Evolutionary conservation across 192 early-diverging fungal genomes (phyloP).

Genomic region (Coemansia sp.): DNA sequence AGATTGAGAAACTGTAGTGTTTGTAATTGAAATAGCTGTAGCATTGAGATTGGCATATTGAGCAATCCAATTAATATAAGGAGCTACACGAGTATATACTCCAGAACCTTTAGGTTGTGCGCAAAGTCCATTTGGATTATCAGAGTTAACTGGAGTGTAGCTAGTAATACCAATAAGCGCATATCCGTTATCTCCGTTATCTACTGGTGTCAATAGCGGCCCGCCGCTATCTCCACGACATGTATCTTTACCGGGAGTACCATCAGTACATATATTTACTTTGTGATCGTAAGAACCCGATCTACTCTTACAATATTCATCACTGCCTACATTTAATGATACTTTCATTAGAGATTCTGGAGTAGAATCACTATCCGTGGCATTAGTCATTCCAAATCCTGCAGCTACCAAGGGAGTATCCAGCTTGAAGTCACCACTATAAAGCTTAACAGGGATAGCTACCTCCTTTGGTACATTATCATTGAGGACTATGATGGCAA

Average conservation of each 20-base stretch:
- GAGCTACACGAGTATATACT: constrained; percentile 28
- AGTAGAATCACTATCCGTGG: background rate
- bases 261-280: constrained; percentile 44
- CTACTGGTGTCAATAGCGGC: constrained; percentile 28
- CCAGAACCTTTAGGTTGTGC: constrained; percentile 34
- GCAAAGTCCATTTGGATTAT: constrained; percentile 39
- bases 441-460: constrained; percentile 22
- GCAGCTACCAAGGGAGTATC: constrained; percentile 24
- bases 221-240: constrained; percentile 56
- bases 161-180: constrained; percentile 40
- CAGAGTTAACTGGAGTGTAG: constrained; percentile 23
- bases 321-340: constrained; percentile 18
- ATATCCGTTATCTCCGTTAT: background rate
- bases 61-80: constrained; percentile 44
- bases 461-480: constrained; percentile 17
- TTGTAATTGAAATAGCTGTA: constrained; percentile 13
- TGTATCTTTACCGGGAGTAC: constrained; percentile 41
- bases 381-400: constrained; percentile 37
- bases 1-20: background rate
- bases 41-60: constrained; percentile 19
- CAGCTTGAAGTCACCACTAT: background rate
- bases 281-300: constrained; percentile 14
- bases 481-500: constrained; percentile 37
- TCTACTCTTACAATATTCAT: constrained; percentile 19
- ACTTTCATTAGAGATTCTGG: constrained; percentile 32